Base-by-base conservation (phyloP, 257 asterid species). In the Buddleja alternifolia region DNA sequence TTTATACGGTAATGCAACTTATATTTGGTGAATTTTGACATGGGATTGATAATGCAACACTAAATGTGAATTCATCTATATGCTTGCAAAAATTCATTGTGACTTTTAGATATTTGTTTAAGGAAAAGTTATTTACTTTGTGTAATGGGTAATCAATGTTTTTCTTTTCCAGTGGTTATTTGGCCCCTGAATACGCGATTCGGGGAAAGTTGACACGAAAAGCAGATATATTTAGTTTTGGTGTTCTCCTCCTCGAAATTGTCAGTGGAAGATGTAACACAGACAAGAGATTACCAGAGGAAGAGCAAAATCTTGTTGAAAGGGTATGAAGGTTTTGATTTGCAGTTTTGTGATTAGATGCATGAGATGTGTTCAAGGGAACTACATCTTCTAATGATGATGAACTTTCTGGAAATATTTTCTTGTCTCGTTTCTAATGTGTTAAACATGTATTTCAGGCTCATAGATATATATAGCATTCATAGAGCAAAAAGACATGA, bases 111-210 rank as follows among this genome's bases (percentile, higher is more conserved):
- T 47, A 20, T 14, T 60, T 12, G 1, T 39, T 2, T 36, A 7
- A 19, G 36, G 60, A 23, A 36, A 4, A 57, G 29, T 54, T 7
- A 4, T 57, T 47, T 50, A 6, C n/a, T 45, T 12, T 17, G 15
- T 44, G 39, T 67, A 46, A 61, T 50, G 11, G n/a, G 39, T 63
- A 20, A 12, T 45, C 63, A 6, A 19, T 50, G 19, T 42, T 67
- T 52, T 45, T 42, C 39, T 24, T 73, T 59, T 71, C 61, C 80
- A 93, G 99, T 14, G 99, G 99, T 77, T 93, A 93, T 75, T 77
- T 93, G 87, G 99, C 99, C 29, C 97, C 99, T 4, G 99, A 93
- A 75, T 93, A 93, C 73, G 97, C 96, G 4, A 72, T 88, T 53
- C 86, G 88, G 24, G 97, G 96, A 21, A 88, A 83, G 78, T 76